Evolutionary conservation across 2,329 filamentous ascomycete genomes (phyloP).

Genomic region (Colletotrichum noveboracense): DNA sequence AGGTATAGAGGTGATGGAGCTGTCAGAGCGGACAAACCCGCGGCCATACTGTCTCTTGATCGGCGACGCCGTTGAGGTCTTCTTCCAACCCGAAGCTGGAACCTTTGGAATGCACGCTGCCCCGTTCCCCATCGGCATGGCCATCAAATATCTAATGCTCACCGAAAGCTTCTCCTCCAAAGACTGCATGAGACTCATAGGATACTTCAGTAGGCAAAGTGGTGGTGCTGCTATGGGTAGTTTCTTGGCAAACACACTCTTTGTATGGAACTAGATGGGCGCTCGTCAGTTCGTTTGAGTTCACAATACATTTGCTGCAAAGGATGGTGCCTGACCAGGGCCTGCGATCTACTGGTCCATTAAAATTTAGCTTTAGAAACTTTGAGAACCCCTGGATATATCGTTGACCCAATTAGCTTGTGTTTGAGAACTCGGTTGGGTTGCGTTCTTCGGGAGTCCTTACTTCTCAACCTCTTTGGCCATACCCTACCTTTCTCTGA

Average conservation of each 20-base stretch:
- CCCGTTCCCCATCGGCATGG: constrained; percentile 10
- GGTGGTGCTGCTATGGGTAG: background rate
- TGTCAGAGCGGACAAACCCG: background rate
- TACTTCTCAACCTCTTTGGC: background rate
- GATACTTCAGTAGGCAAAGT: background rate
- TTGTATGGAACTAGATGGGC: background rate
- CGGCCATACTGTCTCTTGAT: constrained; percentile 11
- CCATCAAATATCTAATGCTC: constrained; percentile 7
- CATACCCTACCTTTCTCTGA: background rate
- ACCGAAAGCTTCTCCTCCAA: background rate
- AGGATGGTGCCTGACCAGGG: background rate
- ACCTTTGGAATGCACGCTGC: constrained; percentile 1
- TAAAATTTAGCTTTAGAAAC: background rate
- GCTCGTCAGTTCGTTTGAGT: background rate
- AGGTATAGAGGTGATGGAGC: background rate
- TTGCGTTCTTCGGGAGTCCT: background rate
- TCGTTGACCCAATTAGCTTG: background rate
- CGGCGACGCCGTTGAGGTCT: constrained; percentile 3
- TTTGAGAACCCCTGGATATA: background rate
- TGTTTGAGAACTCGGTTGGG: background rate
- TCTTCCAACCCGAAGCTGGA: constrained; percentile 7
- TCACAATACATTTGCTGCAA: background rate
- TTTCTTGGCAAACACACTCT: background rate
- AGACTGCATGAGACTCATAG: background rate
- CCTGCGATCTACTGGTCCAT: background rate